Percentiles rank a stretch among this genome's conserved stretches.
Evolutionary conservation across 176 grass and related monocot genomes (phyloP).

Genomic region (Metroxylon sagu): DNA sequence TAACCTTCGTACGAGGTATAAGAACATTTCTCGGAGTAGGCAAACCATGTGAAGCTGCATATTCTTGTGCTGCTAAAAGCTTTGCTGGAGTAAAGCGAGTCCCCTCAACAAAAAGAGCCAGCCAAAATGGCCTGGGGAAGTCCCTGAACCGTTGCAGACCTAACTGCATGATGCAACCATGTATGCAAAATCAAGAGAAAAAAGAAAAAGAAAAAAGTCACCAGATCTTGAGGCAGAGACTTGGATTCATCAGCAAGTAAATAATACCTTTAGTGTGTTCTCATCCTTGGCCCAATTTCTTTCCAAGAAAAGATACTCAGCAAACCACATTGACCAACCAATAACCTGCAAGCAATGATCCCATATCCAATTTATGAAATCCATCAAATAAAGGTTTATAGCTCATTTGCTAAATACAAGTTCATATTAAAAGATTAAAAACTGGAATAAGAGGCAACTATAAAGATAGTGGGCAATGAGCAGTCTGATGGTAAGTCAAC

Average conservation of each 20-base stretch:
- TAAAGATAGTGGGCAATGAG: too few species aligned
- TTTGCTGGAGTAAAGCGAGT: constrained; percentile 73
- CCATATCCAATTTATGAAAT: neutral
- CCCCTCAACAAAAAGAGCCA: constrained; percentile 86
- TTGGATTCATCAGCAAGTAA: neutral
- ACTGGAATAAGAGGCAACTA: too few species aligned
- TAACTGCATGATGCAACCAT: constrained; percentile 25
- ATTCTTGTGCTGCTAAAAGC: constrained; percentile 81
- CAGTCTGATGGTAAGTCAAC: too few species aligned
- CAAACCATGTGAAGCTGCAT: constrained; percentile 69
- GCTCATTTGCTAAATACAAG: too few species aligned
- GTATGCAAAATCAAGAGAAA: too few species aligned
- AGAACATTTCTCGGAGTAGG: constrained; percentile 74
- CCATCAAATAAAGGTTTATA: neutral
- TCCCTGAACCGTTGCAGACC: constrained; percentile 73
- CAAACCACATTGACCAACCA: constrained; percentile 85
- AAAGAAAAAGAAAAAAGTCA: neutral
- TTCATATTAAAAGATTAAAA: too few species aligned
- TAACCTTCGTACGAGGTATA: constrained; percentile 94
- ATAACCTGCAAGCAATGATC: constrained; percentile 45
- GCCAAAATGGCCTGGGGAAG: constrained; percentile 92
- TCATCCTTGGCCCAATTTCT: constrained; percentile 90
- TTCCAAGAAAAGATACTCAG: constrained; percentile 83
- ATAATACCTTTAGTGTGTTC: constrained; percentile 54
- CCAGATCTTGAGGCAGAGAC: neutral